Conservation (phyloP, 306 rosid species). For the Luffa acutangula region DNA sequence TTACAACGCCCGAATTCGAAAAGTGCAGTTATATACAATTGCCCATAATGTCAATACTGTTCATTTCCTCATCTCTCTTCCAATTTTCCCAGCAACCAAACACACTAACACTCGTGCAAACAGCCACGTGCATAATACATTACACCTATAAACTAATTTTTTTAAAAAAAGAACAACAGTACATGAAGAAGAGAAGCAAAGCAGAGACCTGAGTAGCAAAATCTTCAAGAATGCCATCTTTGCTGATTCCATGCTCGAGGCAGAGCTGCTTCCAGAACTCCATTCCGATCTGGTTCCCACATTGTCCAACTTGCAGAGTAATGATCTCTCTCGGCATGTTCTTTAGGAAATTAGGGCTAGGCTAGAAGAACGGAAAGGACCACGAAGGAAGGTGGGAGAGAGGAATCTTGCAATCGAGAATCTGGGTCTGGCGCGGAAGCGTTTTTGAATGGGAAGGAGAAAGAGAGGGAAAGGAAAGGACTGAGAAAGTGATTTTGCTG, state of each 20-base stretch:
- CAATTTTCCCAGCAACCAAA: neutral
- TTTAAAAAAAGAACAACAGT: neutral
- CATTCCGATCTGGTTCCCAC: conserved; percentile 99
- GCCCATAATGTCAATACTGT: neutral
- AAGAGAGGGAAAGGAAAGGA: conserved; percentile 1
- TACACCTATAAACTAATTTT: neutral
- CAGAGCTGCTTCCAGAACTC: conserved; percentile 99
- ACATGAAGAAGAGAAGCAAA: neutral
- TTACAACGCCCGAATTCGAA: neutral
- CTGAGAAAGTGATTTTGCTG: neutral
- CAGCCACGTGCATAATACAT: neutral
- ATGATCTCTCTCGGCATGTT: conserved; percentile 91
- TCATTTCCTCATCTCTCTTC: neutral
- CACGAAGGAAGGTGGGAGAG: neutral
- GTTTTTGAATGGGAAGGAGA: conserved; percentile 15
- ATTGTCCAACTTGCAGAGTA: conserved; percentile 95
- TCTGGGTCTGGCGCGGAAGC: conserved; percentile 14
- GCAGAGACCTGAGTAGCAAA: conserved; percentile 80
- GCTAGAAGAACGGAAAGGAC: neutral
- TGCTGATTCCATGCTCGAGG: conserved; percentile 96
- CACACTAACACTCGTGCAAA: neutral
- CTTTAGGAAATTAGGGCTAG: conserved; percentile 43
- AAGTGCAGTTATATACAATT: neutral
- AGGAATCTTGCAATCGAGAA: neutral
- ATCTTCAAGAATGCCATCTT: conserved; percentile 96